Evolutionary conservation across 1,139 yeast genomes (phyloP).

Genomic region (Hansenula sp.): DNA sequence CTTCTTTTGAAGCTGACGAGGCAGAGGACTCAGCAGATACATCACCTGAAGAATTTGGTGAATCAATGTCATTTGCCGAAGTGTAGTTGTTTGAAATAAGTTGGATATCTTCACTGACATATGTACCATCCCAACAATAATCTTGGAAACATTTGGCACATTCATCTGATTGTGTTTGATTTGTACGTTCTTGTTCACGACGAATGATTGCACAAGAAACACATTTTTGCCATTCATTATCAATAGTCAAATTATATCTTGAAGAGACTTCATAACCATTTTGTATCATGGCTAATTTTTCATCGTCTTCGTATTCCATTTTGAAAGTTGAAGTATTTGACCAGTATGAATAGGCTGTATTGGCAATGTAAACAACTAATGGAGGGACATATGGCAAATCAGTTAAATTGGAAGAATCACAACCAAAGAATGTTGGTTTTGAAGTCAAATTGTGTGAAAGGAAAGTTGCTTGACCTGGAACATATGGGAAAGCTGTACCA

Average conservation of each 20-base stretch:
- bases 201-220: conserved; percentile 86
- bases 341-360: conserved; percentile 62
- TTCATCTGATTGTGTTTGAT: conserved; percentile 60
- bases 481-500: conserved; percentile 74
- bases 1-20: conserved; percentile 8
- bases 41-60: conserved; percentile 6
- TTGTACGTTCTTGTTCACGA: conserved; percentile 74
- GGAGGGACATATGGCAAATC: conserved; percentile 58
- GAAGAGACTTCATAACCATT: conserved; percentile 83
- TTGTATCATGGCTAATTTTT: conserved; percentile 56
- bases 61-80: conserved; percentile 2
- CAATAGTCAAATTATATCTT: conserved; percentile 69
- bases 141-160: conserved; percentile 68
- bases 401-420: conserved; percentile 67
- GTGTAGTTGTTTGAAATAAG: conserved; percentile 6
- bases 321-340: conserved; percentile 74
- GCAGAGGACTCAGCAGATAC: conserved; percentile 4
- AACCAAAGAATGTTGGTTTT: conserved; percentile 82
- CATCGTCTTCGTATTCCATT: conserved; percentile 55
- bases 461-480: conserved; percentile 73
- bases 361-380: conserved; percentile 74
- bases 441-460: conserved; percentile 50
- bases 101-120: conserved; percentile 8
- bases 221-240: conserved; percentile 72
- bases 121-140: conserved; percentile 81